Conservation (phyloP, 2,329 filamentous ascomycete genomes). For the Phialophora expanda region DNA sequence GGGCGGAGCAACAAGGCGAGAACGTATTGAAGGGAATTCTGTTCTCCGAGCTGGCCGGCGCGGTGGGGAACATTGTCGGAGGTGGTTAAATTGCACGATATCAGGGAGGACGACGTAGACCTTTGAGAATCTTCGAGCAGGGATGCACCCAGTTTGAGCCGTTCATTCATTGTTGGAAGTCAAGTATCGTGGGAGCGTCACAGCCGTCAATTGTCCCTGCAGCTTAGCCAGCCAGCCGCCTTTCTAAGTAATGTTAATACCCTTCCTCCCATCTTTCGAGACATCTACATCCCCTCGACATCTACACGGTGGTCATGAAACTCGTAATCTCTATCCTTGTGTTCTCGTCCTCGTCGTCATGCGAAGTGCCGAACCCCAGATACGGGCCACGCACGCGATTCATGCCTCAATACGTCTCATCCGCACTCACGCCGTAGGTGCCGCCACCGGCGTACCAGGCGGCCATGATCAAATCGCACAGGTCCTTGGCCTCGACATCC, state of each 20-base stretch:
- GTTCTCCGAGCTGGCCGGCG: slow-evolving; percentile 73
- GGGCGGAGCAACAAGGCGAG: slow-evolving; percentile 80
- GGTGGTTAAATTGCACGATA: slow-evolving; percentile 4
- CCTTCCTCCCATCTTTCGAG: neutral
- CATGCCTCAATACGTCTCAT: slow-evolving; percentile 30
- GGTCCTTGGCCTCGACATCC: slow-evolving; percentile 39
- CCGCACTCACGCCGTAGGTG: slow-evolving; percentile 26
- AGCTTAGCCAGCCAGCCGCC: too few species aligned
- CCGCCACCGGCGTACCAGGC: slow-evolving; percentile 39
- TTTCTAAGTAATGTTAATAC: neutral
- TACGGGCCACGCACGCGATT: neutral
- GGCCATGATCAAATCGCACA: slow-evolving; percentile 40
- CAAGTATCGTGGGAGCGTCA: neutral
- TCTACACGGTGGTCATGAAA: neutral
- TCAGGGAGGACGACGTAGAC: neutral
- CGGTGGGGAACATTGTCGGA: slow-evolving; percentile 53
- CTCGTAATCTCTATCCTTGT: neutral
- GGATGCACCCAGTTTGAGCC: neutral
- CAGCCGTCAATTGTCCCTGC: neutral
- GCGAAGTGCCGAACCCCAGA: neutral
- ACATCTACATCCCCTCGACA: neutral
- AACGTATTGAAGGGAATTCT: slow-evolving; percentile 75
- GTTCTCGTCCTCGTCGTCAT: neutral
- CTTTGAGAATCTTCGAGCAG: neutral
- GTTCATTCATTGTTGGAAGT: neutral